phyloP scores from a whole-genome alignment of 495 filamentous ascomycete species.

The Copromyces sp. region DNA sequence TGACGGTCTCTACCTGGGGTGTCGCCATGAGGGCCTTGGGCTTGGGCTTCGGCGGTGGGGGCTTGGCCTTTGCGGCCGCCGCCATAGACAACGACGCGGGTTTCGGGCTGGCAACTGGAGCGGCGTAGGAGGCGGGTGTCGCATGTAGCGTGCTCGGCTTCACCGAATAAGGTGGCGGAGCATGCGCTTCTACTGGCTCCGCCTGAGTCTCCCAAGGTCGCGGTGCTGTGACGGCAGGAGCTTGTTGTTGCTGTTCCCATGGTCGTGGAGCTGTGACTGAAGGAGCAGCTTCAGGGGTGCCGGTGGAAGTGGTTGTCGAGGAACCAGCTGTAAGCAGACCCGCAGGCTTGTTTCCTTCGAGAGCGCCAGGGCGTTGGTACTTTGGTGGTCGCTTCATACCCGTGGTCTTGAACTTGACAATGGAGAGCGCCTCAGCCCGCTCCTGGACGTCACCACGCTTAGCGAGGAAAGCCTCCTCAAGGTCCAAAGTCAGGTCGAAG shows the following conservation, averaged over 20 bases:
- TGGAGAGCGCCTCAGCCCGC: conserved; percentile 65
- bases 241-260: conserved; percentile 1
- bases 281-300: conserved; percentile 9
- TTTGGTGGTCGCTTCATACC: conserved; percentile 49
- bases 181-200: conserved; percentile 18
- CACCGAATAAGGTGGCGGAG: conserved; percentile 50
- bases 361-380: conserved; percentile 31
- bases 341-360: conserved; percentile 30
- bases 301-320: conserved; percentile 14
- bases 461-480: conserved; percentile 79
- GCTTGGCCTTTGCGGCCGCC: conserved; percentile 71
- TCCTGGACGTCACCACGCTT: conserved; percentile 85
- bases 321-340: conserved; percentile 31
- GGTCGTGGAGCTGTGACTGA: neutral
- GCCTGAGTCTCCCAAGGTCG: conserved; percentile 19
- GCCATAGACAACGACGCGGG: conserved; percentile 43
- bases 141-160: neutral
- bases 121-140: conserved; percentile 45
- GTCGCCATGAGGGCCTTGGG: conserved; percentile 60
- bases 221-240: conserved; percentile 1
- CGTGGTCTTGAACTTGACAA: conserved; percentile 81
- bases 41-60: conserved; percentile 86
- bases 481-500: conserved; percentile 81
- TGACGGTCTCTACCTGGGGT: conserved; percentile 60
- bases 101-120: conserved; percentile 30